Evolutionary conservation across 805 yeast genomes (phyloP), one percentile per base, ranked within the genome.

Genomic region (Lipomyces yamadae): DNA sequence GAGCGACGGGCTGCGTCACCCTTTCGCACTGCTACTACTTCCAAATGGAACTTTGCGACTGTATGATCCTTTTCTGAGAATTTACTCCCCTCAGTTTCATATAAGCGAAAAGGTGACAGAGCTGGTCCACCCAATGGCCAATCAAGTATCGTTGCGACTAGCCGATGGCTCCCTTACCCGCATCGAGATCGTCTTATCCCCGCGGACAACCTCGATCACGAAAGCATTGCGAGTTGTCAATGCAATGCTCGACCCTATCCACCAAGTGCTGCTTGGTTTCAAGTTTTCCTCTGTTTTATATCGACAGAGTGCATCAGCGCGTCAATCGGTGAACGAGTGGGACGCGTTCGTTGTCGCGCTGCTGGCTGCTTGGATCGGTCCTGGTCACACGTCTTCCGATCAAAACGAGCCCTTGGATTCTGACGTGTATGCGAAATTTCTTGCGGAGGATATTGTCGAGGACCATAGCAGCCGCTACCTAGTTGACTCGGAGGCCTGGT

Each of bases 31-130:
- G 6, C 35, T 72, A 1, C 62, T 70, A 1, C 50, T 53, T 6
- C 32, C 57, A 4, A 68, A 70, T 39, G 67, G 68, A 8, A 33
- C 52, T 3, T 42, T 86, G 37, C 77, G 76, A 29, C 70, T 89
- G 2, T 78, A 83, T 29, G 84, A 88, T 69, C 91, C 92, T 0
- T 85, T 87, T 64, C 77, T 86, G n/a, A 83, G 83, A 24, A 70
- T 86, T 0, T 72, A 75, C 7, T 81, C 89, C 0, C 74, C 79
- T 0, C 42, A 18, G 13, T 4, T 64, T 10, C 56, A 55, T 6
- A 52, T 37, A 7, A 29, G 34, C 10, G 62, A 58, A 10, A 10
- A 10, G 5, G 61, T 54, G 3, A 35, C 54, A n/a, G 48, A 34
- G n/a, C 30, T 66, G 10, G 54, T 39, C 39, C 58, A 50, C 15